Evolutionary conservation across 192 early-diverging fungal genomes (phyloP), one percentile per base, ranked within the genome.

Genomic region (Podochytrium sp.): DNA sequence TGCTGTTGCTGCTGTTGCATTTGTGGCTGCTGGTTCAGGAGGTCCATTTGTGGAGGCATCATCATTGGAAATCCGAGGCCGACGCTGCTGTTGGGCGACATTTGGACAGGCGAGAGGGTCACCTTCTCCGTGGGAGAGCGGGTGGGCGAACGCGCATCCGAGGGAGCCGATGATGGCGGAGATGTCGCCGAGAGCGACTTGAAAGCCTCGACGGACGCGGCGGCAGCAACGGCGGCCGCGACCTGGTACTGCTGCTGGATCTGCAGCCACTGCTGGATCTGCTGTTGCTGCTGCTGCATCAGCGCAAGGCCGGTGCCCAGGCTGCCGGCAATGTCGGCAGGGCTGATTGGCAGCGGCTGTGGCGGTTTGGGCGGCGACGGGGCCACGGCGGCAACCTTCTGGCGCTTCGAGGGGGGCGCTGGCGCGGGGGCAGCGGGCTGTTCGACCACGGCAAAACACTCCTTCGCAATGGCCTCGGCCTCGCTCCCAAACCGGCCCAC

Each of bases 171-270:
- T 35, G 63, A 5, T 47, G 63, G 63, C n/a, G 69, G 49, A n/a
- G 69, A 30, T 14, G 56, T 16, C 10, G 53, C n/a, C 7, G 56
- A 40, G 12, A 71, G 29, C 3, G 33, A 41, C 25, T 71, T 71
- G 57, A 59, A 71, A 12, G 69, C 69, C 43, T 71, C 69, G 16
- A 71, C 69, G 20, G 56, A 60, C 14, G 69, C 69, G 20, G 69
- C 53, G 33, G 69, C 69, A 7, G 69, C 69, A 34, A 59, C 69
- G 5, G 69, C 69, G 12, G 69, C 69, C 10, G 69, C 69, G n/a
- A 59, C 69, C 60, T 71, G 69, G 30, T 71, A 71, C 33, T 71
- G 69, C 38, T 71, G 69, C 29, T 71, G 69, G 43, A 71, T 57
- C 25, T 32, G 25, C 30, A 71, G 69, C 69, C 69, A 71, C 42